Base-by-base conservation (phyloP, 1,284 basidiomycete species). In the Singerocomus inundabilis region DNA sequence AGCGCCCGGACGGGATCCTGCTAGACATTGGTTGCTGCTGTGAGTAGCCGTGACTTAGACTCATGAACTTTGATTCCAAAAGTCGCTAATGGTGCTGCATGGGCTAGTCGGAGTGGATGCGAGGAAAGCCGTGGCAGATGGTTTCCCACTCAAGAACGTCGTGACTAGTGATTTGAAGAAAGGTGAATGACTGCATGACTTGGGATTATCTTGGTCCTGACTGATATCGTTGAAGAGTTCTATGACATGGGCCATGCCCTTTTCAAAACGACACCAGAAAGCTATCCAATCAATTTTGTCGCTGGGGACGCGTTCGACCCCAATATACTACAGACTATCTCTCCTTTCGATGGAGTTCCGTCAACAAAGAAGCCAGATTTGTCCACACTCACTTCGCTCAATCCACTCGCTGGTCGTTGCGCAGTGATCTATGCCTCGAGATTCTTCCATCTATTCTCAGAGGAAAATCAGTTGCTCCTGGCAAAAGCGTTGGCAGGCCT, bases 361-460 rank as follows among this genome's bases (percentile, higher is more conserved):
- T 42, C 46, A 5, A 44, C 24, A 8, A 45, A 38, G 55, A 60
- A 7, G 36, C 58, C 50, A 30, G 52, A 67, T 13, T 11, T 73
- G 21, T 44, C 55, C 12, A 45, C 48, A 13, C 38, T 73, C 21
- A 60, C 57, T 5, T 70, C 66, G 43, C 48, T 74, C 18, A 72
- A 63, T 31, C 70, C 67, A 1, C 64, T 72, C 5, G 61, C 60
- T 18, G 64, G 67, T 1, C 64, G 56, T 12, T 59, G 66, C 39
- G 57, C 66, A 1, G 59, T 64, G 5, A 66, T 74, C 41, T 58
- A 70, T 16, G 66, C 62, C 2, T 46, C 63, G 0, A 55, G 61
- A 2, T 61, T 74, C 25, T 73, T 75, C 53, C 73, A 74, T 48
- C 44, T 74, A 0, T 74, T 74, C 48, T 54, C 57, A 1, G 61